These are phyloP conservation scores for Fusarium austroafricanum DNA, from an alignment of 2,329 filamentous ascomycete species.

Conservation along the genomic window DNA sequence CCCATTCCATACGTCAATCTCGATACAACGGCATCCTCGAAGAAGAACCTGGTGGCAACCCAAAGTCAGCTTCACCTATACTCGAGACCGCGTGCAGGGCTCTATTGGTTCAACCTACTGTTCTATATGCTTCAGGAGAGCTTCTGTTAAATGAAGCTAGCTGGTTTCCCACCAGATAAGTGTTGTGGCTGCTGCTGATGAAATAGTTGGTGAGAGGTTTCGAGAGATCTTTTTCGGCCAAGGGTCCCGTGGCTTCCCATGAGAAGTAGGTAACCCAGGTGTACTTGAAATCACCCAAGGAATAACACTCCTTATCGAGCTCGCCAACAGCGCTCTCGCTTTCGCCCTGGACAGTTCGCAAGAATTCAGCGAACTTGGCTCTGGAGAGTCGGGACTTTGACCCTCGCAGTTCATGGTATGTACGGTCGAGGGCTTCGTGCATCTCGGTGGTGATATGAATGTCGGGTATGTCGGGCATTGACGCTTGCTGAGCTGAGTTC, in stretches of 20 bases:
- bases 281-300: constrained; percentile 62
- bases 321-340: constrained; percentile 39
- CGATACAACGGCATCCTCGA: constrained; percentile 86
- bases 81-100: background rate
- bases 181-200: constrained; percentile 95
- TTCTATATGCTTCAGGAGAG: constrained; percentile 81
- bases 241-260: constrained; percentile 59
- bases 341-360: constrained; percentile 64
- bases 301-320: constrained; percentile 57
- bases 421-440: constrained; percentile 58
- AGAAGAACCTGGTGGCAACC: constrained; percentile 68
- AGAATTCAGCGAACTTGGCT: constrained; percentile 60
- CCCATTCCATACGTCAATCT: constrained; percentile 96
- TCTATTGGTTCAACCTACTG: constrained; percentile 62
- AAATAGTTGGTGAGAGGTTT: constrained; percentile 88
- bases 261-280: constrained; percentile 59
- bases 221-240: constrained; percentile 66
- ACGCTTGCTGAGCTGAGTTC: constrained; percentile 29
- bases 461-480: constrained; percentile 46
- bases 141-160: constrained; percentile 73
- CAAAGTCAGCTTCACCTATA: background rate
- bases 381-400: constrained; percentile 46
- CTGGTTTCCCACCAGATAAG: constrained; percentile 89
- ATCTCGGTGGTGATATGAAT: constrained; percentile 62
- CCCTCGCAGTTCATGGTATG: constrained; percentile 61